phyloP scores from a whole-genome alignment of 1,139 yeast genomes.

The Candida pseudoviswanathii region DNA sequence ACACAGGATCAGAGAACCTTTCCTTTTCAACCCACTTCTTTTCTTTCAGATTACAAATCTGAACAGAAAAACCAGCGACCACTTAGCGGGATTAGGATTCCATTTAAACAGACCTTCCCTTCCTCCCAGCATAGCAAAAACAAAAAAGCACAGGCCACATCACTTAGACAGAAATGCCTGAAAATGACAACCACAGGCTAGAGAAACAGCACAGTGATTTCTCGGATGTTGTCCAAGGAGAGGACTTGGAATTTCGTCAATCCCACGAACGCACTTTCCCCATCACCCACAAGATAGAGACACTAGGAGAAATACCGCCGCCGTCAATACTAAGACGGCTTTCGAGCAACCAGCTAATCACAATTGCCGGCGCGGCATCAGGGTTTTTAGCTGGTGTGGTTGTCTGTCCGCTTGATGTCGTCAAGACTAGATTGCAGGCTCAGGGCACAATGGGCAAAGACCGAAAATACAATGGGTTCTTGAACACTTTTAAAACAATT shows the following conservation, averaged over 20 bases:
- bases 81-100: neutral
- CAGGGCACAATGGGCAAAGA: slow-evolving; percentile 27
- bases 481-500: slow-evolving; percentile 64
- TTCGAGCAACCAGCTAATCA: slow-evolving; percentile 39
- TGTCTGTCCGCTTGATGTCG: slow-evolving; percentile 51
- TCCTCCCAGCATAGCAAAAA: neutral
- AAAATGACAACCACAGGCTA: slow-evolving; percentile 2
- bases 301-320: slow-evolving; percentile 24
- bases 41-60: slow-evolving; percentile 3
- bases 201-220: slow-evolving; percentile 20
- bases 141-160: neutral
- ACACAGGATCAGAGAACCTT: neutral
- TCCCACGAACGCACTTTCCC: slow-evolving; percentile 24
- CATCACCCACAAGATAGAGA: slow-evolving; percentile 25
- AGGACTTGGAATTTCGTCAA: slow-evolving; percentile 38
- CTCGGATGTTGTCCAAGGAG: slow-evolving; percentile 44
- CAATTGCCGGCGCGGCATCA: slow-evolving; percentile 47
- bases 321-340: slow-evolving; percentile 25
- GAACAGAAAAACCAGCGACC: neutral
- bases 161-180: neutral
- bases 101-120: neutral
- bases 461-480: slow-evolving; percentile 54
- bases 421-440: slow-evolving; percentile 50
- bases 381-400: slow-evolving; percentile 51
- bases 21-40: neutral